These are phyloP conservation scores for Dryas octopetala DNA, from an alignment of 306 rosid species.

Conservation along the genomic window DNA sequence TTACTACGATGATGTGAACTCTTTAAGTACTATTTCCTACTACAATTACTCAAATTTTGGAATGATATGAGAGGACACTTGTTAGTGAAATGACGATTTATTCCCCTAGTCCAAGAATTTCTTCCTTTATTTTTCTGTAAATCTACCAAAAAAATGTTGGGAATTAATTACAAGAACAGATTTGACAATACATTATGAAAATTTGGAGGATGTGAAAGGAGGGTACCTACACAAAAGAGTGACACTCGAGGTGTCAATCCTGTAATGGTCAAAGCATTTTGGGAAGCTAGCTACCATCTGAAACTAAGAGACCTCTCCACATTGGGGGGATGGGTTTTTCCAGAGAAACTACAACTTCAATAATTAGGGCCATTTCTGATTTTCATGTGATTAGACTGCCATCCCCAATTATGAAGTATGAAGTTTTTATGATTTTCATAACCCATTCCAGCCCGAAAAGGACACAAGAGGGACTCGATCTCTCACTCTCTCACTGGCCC, in stretches of 20 bases:
- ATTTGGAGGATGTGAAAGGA: not conserved
- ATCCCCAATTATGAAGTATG: slow-evolving; percentile 13
- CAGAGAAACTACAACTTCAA: slow-evolving; percentile 10
- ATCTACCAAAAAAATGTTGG: too few species aligned
- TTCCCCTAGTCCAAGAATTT: too few species aligned
- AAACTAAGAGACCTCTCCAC: not conserved
- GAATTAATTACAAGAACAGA: not conserved
- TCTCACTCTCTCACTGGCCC: not conserved
- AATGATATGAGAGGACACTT: too few species aligned
- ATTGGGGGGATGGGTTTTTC: not conserved
- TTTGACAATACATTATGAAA: not conserved
- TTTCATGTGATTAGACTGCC: slow-evolving; percentile 62
- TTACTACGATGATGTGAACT: too few species aligned
- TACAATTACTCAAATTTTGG: too few species aligned
- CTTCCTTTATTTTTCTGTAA: too few species aligned
- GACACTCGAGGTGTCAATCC: slow-evolving; percentile 14
- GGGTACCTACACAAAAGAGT: not conserved
- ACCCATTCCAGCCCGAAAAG: not conserved
- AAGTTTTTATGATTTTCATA: slow-evolving; percentile 23
- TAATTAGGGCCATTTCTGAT: slow-evolving; percentile 42
- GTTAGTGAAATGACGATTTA: too few species aligned
- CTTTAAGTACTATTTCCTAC: too few species aligned
- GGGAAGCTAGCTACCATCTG: not conserved
- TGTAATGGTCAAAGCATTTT: not conserved
- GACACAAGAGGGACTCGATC: not conserved